Evolutionary conservation across 2,329 filamentous ascomycete genomes (phyloP).

Genomic region (Alternaria incomplexa): DNA sequence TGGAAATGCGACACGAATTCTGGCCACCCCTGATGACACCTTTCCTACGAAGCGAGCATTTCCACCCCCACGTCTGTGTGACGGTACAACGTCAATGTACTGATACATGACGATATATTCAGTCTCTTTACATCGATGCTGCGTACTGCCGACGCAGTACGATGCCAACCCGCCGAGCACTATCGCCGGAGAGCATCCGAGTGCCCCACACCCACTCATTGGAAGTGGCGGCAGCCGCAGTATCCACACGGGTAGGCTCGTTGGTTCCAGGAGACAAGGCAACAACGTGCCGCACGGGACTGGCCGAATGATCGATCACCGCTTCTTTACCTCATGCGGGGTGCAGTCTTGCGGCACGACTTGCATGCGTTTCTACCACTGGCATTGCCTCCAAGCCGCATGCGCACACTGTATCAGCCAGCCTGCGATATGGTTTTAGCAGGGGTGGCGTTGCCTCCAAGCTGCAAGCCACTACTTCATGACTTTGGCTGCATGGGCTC

Average conservation of each 20-base stretch:
- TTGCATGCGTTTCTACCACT: not conserved
- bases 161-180: conserved; percentile 14
- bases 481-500: not conserved
- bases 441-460: not conserved
- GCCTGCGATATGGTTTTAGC: not conserved
- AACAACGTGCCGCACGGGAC: conserved; percentile 25
- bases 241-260: conserved; percentile 1
- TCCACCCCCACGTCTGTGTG: conserved; percentile 5
- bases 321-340: conserved; percentile 27
- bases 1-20: not conserved
- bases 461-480: not conserved
- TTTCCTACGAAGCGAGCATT: not conserved
- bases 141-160: conserved; percentile 10
- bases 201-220: conserved; percentile 15
- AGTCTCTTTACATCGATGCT: not conserved
- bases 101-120: conserved; percentile 13
- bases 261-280: conserved; percentile 18
- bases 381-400: not conserved
- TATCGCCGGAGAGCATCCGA: conserved; percentile 23
- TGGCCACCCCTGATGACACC: not conserved
- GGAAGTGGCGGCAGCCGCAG: conserved; percentile 1
- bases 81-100: conserved; percentile 5
- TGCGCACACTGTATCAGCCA: not conserved
- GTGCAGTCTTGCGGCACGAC: conserved; percentile 20
- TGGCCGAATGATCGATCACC: conserved; percentile 32